Conservation (phyloP, 2,329 filamentous ascomycete species). For the Calonectria ilicicola region DNA sequence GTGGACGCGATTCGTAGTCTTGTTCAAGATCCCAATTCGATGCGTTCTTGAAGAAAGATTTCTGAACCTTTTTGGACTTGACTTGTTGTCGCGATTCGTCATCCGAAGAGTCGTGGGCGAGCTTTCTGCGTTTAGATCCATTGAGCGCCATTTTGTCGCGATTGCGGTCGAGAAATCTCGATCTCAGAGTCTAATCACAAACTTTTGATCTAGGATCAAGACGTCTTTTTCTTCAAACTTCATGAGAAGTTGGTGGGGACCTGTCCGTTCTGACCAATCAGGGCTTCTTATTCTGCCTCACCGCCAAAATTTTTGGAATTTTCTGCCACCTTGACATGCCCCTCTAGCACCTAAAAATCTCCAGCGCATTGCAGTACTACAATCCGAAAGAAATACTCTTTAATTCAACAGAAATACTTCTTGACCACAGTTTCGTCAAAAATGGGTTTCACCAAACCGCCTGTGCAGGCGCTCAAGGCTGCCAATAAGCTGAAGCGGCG, state of each 20-base stretch:
- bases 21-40: slow-evolving; percentile 92
- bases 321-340: slow-evolving; percentile 45
- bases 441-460: slow-evolving; percentile 52
- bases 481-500: slow-evolving; percentile 86
- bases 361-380: slow-evolving; percentile 15
- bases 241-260: slow-evolving; percentile 28
- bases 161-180: slow-evolving; percentile 16
- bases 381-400: neutral
- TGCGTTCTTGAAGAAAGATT: slow-evolving; percentile 79
- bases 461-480: slow-evolving; percentile 57
- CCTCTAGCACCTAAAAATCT: slow-evolving; percentile 34
- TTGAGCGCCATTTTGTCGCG: slow-evolving; percentile 57
- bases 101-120: slow-evolving; percentile 64
- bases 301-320: slow-evolving; percentile 53
- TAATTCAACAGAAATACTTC: slow-evolving; percentile 7
- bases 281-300: slow-evolving; percentile 35
- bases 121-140: slow-evolving; percentile 68
- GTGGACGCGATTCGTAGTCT: slow-evolving; percentile 84
- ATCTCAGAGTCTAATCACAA: slow-evolving; percentile 23
- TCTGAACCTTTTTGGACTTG: slow-evolving; percentile 59
- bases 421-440: slow-evolving; percentile 11
- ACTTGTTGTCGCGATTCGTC: slow-evolving; percentile 53
- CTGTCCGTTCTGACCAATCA: slow-evolving; percentile 36
- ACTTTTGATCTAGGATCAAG: slow-evolving; percentile 31
- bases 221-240: slow-evolving; percentile 33